phyloP scores from a whole-genome alignment of 2,329 filamentous ascomycete genomes.

The Furcasterigmium furcatum region DNA sequence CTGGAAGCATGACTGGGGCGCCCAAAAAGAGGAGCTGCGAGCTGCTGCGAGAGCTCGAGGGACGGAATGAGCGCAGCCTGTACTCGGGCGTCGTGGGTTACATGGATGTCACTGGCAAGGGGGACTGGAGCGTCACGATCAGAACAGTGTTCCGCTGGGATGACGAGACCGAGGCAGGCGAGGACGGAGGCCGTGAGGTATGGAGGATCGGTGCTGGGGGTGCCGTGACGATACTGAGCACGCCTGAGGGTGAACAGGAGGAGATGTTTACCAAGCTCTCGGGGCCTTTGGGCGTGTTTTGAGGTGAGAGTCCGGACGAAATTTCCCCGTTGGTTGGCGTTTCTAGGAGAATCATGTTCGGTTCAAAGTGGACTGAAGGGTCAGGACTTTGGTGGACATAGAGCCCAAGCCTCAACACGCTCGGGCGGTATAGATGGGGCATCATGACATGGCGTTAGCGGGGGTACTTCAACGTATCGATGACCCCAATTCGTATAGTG shows the following conservation, averaged over 20 bases:
- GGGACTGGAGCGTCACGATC: constrained; percentile 91
- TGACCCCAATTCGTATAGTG: too few species aligned
- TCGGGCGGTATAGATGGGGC: not conserved
- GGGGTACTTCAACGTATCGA: constrained; percentile 30
- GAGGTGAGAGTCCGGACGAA: too few species aligned
- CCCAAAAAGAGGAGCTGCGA: constrained; percentile 92
- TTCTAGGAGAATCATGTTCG: not conserved
- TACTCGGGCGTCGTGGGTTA: constrained; percentile 92
- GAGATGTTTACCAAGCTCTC: constrained; percentile 83
- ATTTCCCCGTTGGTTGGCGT: too few species aligned
- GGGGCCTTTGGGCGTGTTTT: constrained; percentile 51
- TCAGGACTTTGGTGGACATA: not conserved
- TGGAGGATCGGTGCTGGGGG: constrained; percentile 91
- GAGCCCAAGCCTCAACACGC: not conserved
- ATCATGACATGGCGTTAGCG: constrained; percentile 2
- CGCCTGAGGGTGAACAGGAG: constrained; percentile 75
- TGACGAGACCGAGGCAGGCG: constrained; percentile 41
- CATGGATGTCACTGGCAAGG: constrained; percentile 78
- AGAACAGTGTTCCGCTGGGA: constrained; percentile 75
- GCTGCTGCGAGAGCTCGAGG: constrained; percentile 70
- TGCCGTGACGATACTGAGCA: constrained; percentile 83
- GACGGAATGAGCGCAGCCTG: constrained; percentile 60
- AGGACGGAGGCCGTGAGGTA: constrained; percentile 40
- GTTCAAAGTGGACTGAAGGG: constrained; percentile 4
- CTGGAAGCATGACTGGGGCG: constrained; percentile 94